Evolutionary conservation across 2,329 filamentous ascomycete species (phyloP).

Genomic region (Colletotrichum scovillei): DNA sequence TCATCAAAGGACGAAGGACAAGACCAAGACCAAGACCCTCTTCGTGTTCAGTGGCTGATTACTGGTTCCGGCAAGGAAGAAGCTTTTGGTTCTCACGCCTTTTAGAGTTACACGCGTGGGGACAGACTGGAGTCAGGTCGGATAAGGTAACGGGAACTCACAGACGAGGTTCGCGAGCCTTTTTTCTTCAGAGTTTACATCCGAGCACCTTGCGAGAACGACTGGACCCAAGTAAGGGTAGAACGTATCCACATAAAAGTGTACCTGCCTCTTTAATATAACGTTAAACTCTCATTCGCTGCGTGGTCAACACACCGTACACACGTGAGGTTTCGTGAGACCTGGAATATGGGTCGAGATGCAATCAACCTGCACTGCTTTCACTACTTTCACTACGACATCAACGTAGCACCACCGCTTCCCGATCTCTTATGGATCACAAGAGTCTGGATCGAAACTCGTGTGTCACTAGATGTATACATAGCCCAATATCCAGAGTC

Average conservation of each 20-base stretch:
- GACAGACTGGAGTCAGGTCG: background rate
- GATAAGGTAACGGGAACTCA: background rate
- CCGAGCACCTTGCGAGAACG: background rate
- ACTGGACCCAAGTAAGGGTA: background rate
- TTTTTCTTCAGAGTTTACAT: background rate
- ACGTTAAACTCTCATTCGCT: background rate
- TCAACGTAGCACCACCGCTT: background rate
- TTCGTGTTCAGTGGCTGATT: background rate
- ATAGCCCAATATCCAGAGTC: background rate
- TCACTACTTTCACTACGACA: background rate
- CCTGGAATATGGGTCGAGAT: background rate
- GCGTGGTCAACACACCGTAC: background rate
- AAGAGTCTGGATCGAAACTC: background rate
- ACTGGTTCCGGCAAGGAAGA: background rate
- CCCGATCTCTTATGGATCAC: background rate
- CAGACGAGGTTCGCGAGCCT: background rate
- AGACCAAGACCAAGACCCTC: background rate
- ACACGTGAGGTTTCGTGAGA: background rate
- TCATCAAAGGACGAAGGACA: background rate
- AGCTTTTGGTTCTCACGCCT: background rate
- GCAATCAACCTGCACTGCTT: background rate
- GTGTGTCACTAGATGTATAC: background rate
- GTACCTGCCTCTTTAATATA: background rate
- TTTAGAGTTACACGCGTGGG: background rate
- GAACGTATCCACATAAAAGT: background rate